Evolutionary conservation across 2,329 filamentous ascomycete species (phyloP).

Genomic region (Fusarium mundagurra): DNA sequence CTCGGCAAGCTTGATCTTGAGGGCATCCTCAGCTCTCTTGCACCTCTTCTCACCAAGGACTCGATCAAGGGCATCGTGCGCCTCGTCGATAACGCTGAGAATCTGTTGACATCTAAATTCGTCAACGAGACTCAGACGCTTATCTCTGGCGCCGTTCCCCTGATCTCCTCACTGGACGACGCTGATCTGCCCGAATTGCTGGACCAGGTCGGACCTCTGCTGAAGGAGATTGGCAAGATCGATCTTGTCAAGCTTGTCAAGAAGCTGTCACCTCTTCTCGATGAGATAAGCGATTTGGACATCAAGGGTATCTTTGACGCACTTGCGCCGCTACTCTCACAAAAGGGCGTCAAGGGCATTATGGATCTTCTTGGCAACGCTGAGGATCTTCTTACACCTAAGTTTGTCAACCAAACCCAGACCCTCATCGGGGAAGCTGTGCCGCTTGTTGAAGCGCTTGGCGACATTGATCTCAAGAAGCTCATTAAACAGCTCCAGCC

Average conservation of each 20-base stretch:
- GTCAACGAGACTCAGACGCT: slow-evolving; percentile 44
- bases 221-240: slow-evolving; percentile 46
- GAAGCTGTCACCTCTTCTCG: slow-evolving; percentile 44
- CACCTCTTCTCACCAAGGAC: slow-evolving; percentile 42
- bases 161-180: slow-evolving; percentile 35
- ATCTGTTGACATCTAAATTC: slow-evolving; percentile 42
- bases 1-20: slow-evolving; percentile 46
- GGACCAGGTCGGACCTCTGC: slow-evolving; percentile 43
- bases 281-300: slow-evolving; percentile 45
- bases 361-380: slow-evolving; percentile 49
- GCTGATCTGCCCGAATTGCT: slow-evolving; percentile 42
- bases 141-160: slow-evolving; percentile 41
- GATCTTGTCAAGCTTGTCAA: slow-evolving; percentile 44
- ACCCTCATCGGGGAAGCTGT: slow-evolving; percentile 49
- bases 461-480: slow-evolving; percentile 48
- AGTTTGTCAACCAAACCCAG: slow-evolving; percentile 46
- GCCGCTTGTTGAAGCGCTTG: slow-evolving; percentile 50
- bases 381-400: slow-evolving; percentile 46
- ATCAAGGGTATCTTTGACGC: slow-evolving; percentile 47
- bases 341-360: slow-evolving; percentile 47
- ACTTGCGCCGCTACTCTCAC: slow-evolving; percentile 48
- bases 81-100: slow-evolving; percentile 45
- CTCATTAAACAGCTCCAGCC: slow-evolving; percentile 46
- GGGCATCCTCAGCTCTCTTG: slow-evolving; percentile 41
- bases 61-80: slow-evolving; percentile 46